Evolutionary conservation across 306 rosid genomes (phyloP).

Genomic region (Quercus variabilis): DNA sequence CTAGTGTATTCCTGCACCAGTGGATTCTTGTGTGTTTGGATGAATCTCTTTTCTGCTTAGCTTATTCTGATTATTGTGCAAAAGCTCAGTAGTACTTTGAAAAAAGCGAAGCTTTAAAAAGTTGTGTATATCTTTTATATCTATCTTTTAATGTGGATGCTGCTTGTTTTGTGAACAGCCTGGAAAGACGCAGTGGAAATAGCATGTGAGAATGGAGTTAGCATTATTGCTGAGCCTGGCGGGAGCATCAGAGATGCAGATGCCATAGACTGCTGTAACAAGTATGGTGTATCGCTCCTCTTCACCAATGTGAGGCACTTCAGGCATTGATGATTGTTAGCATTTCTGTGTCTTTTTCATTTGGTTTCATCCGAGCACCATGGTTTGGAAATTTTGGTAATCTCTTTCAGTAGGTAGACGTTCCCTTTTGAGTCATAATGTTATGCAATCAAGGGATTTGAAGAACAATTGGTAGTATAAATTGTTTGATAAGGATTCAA

Average conservation of each 20-base stretch:
- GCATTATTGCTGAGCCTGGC: conserved; percentile 82
- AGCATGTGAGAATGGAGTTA: conserved; percentile 75
- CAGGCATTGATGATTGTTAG: conserved; percentile 44
- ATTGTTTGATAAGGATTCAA: too few relatives aligned
- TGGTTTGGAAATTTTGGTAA: background rate
- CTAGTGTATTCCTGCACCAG: background rate
- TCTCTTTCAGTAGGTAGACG: background rate
- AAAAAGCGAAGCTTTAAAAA: too few relatives aligned
- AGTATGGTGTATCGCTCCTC: conserved; percentile 79
- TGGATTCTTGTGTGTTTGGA: too few relatives aligned
- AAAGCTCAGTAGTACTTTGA: too few relatives aligned
- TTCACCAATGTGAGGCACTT: conserved; percentile 89
- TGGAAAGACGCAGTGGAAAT: conserved; percentile 98
- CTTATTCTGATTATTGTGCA: too few relatives aligned
- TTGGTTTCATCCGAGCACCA: background rate
- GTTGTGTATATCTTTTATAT: background rate
- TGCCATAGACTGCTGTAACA: conserved; percentile 85
- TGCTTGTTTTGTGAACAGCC: conserved; percentile 47
- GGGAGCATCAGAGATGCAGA: conserved; percentile 85
- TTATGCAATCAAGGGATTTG: background rate
- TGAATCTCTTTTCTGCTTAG: too few relatives aligned
- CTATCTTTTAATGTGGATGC: background rate
- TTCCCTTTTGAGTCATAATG: background rate
- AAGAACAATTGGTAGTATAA: too few relatives aligned
- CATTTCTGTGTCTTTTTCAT: background rate